Conservation (phyloP, 2,329 filamentous ascomycete genomes). For the Fusarium piperis region DNA sequence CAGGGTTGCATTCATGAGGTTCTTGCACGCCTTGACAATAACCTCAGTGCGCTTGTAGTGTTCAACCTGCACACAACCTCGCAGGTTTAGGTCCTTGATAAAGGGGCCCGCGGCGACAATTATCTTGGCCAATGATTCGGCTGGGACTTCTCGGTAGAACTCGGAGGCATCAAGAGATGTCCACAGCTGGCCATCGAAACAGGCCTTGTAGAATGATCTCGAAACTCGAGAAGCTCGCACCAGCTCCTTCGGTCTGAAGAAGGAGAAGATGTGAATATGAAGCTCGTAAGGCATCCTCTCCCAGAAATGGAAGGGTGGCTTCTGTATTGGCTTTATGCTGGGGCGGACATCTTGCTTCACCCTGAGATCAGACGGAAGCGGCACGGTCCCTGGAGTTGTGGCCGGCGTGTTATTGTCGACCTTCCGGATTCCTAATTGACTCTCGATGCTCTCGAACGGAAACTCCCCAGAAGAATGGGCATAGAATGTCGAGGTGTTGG, state of each 20-base stretch:
- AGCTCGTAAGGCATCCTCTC: conserved; percentile 83
- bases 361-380: conserved; percentile 71
- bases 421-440: conserved; percentile 63
- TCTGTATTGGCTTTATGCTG: conserved; percentile 35
- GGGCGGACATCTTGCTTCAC: conserved; percentile 47
- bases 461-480: conserved; percentile 54
- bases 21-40: conserved; percentile 84
- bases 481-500: conserved; percentile 50
- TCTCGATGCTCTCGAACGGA: conserved; percentile 54
- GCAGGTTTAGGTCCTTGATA: conserved; percentile 86
- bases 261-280: conserved; percentile 79
- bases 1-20: conserved; percentile 86
- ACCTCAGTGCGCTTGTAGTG: conserved; percentile 81
- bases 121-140: conserved; percentile 83
- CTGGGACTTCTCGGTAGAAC: conserved; percentile 89
- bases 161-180: conserved; percentile 82
- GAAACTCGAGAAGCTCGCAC: conserved; percentile 81
- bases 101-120: conserved; percentile 89
- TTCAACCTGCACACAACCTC: conserved; percentile 89
- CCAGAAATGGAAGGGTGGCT: conserved; percentile 75
- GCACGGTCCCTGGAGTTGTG: conserved; percentile 59
- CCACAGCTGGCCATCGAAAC: conserved; percentile 97
- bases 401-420: conserved; percentile 59
- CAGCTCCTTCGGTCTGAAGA: conserved; percentile 81
- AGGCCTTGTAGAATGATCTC: conserved; percentile 81